Percentiles rank a stretch among this genome's conserved stretches.
Conservation (phyloP, 139 green algal genomes). For the Coccomyxa sp. region DNA sequence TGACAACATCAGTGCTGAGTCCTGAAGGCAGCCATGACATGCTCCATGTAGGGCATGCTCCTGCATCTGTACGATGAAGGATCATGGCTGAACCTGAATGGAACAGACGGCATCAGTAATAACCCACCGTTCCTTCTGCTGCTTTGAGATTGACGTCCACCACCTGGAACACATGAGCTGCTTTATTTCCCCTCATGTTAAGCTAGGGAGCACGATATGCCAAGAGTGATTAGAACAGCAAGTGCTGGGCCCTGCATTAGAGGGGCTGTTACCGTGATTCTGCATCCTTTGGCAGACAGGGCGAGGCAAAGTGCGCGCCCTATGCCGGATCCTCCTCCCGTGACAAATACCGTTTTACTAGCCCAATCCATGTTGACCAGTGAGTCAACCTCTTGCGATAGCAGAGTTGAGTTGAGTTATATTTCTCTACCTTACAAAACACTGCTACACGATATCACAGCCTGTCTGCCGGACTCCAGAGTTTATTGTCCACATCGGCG, state of each 20-base stretch:
- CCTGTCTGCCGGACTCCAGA: too few relatives aligned
- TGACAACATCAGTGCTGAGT: neutral
- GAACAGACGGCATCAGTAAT: too few relatives aligned
- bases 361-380: neutral
- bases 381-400: too few relatives aligned
- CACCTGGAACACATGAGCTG: neutral
- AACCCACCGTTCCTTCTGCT: neutral
- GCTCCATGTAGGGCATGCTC: neutral
- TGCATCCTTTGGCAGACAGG: slow-evolving; percentile 9
- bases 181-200: too few relatives aligned
- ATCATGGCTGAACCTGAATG: too few relatives aligned
- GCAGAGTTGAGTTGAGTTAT: too few relatives aligned
- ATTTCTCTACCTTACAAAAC: too few relatives aligned
- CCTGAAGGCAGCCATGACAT: neutral
- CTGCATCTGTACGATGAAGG: neutral
- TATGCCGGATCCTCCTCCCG: slow-evolving; percentile 19
- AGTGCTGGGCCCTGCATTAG: neutral
- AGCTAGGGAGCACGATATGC: neutral
- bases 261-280: slow-evolving; percentile 5
- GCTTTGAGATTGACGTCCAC: neutral
- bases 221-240: neutral
- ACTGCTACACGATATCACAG: too few relatives aligned
- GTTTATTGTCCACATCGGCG: too few relatives aligned
- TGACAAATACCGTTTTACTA: slow-evolving; percentile 1
- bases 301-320: slow-evolving; percentile 1